A percentile compares a stretch with the other conserved stretches of the same genome.
These are phyloP conservation scores for Centrapalus pauciflorus DNA, from an alignment of 129 eudicot species.

Conservation along the genomic window DNA sequence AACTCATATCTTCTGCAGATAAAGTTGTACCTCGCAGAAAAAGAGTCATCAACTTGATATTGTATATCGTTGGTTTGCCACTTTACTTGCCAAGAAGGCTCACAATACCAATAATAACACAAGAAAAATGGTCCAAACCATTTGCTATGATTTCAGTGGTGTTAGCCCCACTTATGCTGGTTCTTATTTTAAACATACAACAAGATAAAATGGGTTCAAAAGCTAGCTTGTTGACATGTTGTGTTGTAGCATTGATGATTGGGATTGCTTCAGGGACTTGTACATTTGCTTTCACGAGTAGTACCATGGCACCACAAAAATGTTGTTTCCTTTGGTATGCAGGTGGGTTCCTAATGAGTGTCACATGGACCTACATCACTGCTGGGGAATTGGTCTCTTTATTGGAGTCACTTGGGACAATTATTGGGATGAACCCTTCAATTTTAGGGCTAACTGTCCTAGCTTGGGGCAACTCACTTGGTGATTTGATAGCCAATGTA, in stretches of 20 bases:
- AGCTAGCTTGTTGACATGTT: constrained; percentile 17
- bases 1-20: constrained; percentile 1
- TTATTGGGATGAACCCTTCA: constrained; percentile 48
- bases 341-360: constrained; percentile 51
- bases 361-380: constrained; percentile 55
- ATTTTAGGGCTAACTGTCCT: constrained; percentile 50
- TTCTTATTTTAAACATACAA: constrained; percentile 30
- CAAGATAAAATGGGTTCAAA: constrained; percentile 6
- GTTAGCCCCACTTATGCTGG: constrained; percentile 43
- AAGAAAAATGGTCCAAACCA: constrained; percentile 67
- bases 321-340: constrained; percentile 45
- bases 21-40: constrained; percentile 5
- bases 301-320: constrained; percentile 45
- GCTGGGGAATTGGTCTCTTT: constrained; percentile 55
- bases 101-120: constrained; percentile 51
- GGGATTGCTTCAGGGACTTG: constrained; percentile 40
- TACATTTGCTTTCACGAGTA: constrained; percentile 29
- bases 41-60: constrained; percentile 5
- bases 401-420: constrained; percentile 47
- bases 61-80: constrained; percentile 34
- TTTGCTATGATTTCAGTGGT: constrained; percentile 38
- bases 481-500: constrained; percentile 49
- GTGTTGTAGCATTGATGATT: constrained; percentile 12
- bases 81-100: constrained; percentile 57
- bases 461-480: constrained; percentile 72